These are phyloP conservation scores for Astraeus odoratus DNA, from an alignment of 768 basidiomycete species.

Conservation along the genomic window DNA sequence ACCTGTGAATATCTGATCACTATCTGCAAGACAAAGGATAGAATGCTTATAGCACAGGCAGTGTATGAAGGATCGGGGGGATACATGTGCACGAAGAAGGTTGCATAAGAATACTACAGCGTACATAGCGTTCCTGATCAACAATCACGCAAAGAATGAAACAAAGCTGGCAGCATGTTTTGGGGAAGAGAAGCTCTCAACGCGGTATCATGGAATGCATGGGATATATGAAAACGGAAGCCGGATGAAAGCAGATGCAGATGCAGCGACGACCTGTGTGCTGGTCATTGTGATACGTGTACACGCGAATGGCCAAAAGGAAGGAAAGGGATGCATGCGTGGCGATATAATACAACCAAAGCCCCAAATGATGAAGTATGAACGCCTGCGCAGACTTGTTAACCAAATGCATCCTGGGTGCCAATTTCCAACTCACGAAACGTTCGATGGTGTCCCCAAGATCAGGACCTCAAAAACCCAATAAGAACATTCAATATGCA, in stretches of 20 bases:
- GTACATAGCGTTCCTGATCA: neutral
- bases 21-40: neutral
- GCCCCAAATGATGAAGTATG: neutral
- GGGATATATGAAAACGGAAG: neutral
- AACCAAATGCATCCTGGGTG: neutral
- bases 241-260: neutral
- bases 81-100: neutral
- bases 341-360: neutral
- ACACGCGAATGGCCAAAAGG: neutral
- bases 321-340: neutral
- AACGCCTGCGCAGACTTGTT: neutral
- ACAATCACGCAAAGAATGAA: neutral
- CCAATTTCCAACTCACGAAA: constrained; percentile 4
- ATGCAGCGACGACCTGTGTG: neutral
- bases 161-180: neutral
- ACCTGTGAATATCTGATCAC: neutral
- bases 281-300: neutral
- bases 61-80: neutral
- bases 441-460: constrained; percentile 7
- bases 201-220: neutral
- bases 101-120: neutral
- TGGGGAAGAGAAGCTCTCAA: neutral
- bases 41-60: neutral
- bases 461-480: constrained; percentile 17
- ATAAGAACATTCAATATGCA: constrained; percentile 18